Evolutionary conservation across 305 asterid species (phyloP).

Genomic region (Fraxinus greggii): DNA sequence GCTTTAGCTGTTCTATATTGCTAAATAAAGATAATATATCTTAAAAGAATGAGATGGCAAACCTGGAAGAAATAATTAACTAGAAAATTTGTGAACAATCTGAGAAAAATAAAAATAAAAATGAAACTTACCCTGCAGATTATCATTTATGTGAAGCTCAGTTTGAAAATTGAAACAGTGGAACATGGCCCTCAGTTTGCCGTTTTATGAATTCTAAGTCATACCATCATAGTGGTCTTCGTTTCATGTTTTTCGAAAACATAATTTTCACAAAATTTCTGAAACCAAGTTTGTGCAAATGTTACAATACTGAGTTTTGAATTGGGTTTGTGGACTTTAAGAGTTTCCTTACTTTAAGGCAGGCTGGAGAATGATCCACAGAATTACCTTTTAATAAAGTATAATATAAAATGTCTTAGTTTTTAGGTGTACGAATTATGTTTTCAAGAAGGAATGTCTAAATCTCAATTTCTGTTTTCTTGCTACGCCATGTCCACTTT

Average conservation of each 20-base stretch:
- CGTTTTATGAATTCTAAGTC: not conserved
- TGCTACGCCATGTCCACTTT: constrained; percentile 4
- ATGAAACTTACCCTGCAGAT: not conserved
- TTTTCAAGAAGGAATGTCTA: constrained; percentile 10
- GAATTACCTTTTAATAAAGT: not conserved
- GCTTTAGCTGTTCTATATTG: constrained; percentile 1
- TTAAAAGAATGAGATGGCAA: not conserved
- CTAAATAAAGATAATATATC: not conserved
- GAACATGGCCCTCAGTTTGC: not conserved
- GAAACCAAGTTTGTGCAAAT: not conserved
- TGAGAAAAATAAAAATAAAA: not conserved
- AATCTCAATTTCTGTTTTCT: constrained; percentile 18
- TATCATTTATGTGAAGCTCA: not conserved
- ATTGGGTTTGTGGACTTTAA: not conserved
- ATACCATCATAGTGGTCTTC: not conserved
- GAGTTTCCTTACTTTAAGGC: not conserved
- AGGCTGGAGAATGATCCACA: not conserved
- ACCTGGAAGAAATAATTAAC: not conserved
- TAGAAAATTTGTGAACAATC: not conserved
- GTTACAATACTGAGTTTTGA: not conserved
- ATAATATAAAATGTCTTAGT: not conserved
- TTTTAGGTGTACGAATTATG: constrained; percentile 1
- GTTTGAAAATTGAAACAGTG: not conserved
- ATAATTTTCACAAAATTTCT: not conserved
- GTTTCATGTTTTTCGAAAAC: not conserved